Base-by-base conservation (phyloP, 768 basidiomycete species). In the Suillus hirtellus region DNA sequence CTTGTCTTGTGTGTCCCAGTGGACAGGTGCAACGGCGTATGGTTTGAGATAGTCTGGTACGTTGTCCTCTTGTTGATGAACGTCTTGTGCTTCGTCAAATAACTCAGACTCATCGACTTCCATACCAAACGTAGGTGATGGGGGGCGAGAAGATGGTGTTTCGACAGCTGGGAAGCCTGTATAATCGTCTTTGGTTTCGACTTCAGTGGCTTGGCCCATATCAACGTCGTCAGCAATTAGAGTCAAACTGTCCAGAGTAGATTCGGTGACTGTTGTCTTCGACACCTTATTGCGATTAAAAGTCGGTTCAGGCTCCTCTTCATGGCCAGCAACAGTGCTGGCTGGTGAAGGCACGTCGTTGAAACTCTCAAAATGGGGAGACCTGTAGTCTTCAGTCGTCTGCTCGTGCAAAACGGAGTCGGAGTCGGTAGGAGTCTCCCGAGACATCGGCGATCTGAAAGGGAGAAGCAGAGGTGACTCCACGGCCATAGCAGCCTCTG, bases 21-120 rank as follows among this genome's bases (percentile, higher is more conserved):
- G 81, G 5, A 92, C 82, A 0, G 86, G 87, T 7, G 89, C 85
- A 19, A 90, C 89, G 14, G 90, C 89, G 63, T 85, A 93, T 0
- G 86, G 83, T 59, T 81, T 83, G 35, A 93, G 79, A 66, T 92
- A 87, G 17, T 79, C 80, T 3, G 84, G 84, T 15, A 79, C 78
- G 1, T 73, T 76, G n/a, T 67, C 73, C 24, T 75, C 79, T 31
- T 75, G 75, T 4, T 75, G 71, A 8, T 75, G 72, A 42, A 73
- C 67, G 42, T 78, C 77, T 14, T 83, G 80, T 60, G 83, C 82
- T 17, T 76, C 71, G 17, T 43, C 17, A 31, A 12, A 27, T 31
- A 58, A 58, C 27, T 58, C 56, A 10, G 40, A 58, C 4, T 42
- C 56, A 12, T 58, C 40, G 42, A 58, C 40, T 31, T 9, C 24